Conservation (phyloP, 164 flowering plant genomes). For the Houttuynia cordata region DNA sequence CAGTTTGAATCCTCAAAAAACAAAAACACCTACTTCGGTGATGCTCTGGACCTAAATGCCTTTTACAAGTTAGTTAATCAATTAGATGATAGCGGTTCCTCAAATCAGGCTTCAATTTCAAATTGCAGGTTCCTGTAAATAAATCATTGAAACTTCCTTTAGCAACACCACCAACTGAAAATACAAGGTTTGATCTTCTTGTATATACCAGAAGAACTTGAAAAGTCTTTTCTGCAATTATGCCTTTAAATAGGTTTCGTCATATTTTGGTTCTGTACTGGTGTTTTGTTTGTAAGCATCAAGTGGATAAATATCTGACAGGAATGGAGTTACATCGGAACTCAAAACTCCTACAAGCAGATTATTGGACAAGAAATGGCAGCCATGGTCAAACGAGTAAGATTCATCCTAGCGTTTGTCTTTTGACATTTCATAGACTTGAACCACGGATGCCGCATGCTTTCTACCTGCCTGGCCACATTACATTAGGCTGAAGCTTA, state of each 20-base stretch:
- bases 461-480: too few species aligned
- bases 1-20: conserved; percentile 9
- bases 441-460: too few species aligned
- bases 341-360: conserved; percentile 20
- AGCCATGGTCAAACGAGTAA: conserved; percentile 27
- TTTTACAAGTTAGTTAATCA: not conserved
- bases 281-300: too few species aligned
- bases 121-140: conserved; percentile 37
- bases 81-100: conserved; percentile 1
- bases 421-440: not conserved
- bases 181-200: conserved; percentile 25
- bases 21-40: conserved; percentile 25
- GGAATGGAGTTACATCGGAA: conserved; percentile 19
- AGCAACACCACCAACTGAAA: conserved; percentile 23
- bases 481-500: too few species aligned
- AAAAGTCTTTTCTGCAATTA: too few species aligned
- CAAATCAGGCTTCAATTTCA: conserved; percentile 5
- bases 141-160: conserved; percentile 23
- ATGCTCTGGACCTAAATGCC: conserved; percentile 1
- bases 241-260: too few species aligned
- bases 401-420: conserved; percentile 4
- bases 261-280: too few species aligned
- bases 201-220: too few species aligned
- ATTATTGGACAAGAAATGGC: conserved; percentile 18
- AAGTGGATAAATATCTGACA: conserved; percentile 8